These are phyloP conservation scores for Talaromyces sp. DNA, from an alignment of 2,329 filamentous ascomycete genomes.

Conservation along the genomic window DNA sequence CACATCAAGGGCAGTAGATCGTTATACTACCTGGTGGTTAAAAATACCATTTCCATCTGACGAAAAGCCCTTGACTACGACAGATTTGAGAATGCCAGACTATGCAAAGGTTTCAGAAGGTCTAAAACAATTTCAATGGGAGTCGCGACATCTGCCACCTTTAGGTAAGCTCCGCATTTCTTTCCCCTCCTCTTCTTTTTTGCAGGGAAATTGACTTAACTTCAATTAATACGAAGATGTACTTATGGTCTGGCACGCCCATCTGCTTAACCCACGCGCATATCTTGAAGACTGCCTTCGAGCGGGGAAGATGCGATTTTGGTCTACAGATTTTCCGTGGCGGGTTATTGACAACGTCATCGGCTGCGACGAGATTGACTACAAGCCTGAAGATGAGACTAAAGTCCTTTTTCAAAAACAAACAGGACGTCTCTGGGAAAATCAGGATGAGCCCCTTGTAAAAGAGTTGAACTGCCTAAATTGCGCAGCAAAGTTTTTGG, in stretches of 20 bases:
- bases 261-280: constrained; percentile 70
- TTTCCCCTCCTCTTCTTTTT: no score
- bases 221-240: constrained; percentile 61
- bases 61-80: constrained; percentile 11
- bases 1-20: constrained; percentile 60
- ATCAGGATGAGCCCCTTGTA: constrained; percentile 44
- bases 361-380: constrained; percentile 53
- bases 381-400: constrained; percentile 43
- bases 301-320: constrained; percentile 50
- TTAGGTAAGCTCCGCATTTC: constrained; percentile 57
- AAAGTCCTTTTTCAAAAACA: constrained; percentile 42
- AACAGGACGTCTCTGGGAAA: constrained; percentile 56
- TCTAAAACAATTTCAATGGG: constrained; percentile 30
- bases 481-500: constrained; percentile 42
- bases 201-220: no score
- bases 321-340: constrained; percentile 65
- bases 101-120: constrained; percentile 28
- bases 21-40: constrained; percentile 64
- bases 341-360: constrained; percentile 53
- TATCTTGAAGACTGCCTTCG: constrained; percentile 70
- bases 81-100: constrained; percentile 15
- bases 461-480: constrained; percentile 53
- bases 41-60: constrained; percentile 18
- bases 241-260: constrained; percentile 73
- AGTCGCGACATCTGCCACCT: constrained; percentile 48